Conservation (phyloP, 1,284 basidiomycete species). For the Ceratobasidium sp. region DNA sequence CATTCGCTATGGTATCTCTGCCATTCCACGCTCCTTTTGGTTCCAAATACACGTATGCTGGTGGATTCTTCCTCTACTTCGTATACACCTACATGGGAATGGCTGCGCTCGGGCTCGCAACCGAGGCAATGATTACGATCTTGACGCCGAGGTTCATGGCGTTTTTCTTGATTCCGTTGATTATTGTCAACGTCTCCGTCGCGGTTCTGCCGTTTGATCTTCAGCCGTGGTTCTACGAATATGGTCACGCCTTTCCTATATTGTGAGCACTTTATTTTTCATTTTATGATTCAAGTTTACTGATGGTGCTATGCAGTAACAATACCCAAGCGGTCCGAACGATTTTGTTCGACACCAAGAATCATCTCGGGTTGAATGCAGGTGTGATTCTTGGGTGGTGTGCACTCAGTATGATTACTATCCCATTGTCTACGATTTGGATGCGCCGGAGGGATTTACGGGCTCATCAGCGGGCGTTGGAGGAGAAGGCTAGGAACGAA, state of each 20-base stretch:
- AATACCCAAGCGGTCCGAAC: constrained; percentile 47
- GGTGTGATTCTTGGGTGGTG: constrained; percentile 60
- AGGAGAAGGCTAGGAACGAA: background rate
- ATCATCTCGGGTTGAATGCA: constrained; percentile 55
- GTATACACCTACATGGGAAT: constrained; percentile 48
- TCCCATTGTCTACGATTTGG: constrained; percentile 53
- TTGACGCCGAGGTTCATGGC: constrained; percentile 43
- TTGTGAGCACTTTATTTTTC: constrained; percentile 44
- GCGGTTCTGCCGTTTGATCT: constrained; percentile 52
- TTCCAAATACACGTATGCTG: constrained; percentile 50
- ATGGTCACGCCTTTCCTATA: constrained; percentile 51
- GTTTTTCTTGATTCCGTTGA: constrained; percentile 45
- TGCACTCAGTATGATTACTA: constrained; percentile 52
- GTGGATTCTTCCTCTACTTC: constrained; percentile 56
- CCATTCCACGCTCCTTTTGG: constrained; percentile 51
- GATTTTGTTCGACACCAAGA: constrained; percentile 60
- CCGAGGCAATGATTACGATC: constrained; percentile 47
- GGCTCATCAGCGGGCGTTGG: constrained; percentile 1
- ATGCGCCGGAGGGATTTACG: constrained; percentile 48
- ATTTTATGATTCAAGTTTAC: background rate
- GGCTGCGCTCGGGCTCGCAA: constrained; percentile 47
- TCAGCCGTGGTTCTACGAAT: constrained; percentile 52
- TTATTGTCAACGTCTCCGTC: constrained; percentile 53
- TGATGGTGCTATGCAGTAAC: background rate
- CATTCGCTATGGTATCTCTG: constrained; percentile 41